These are phyloP conservation scores for Globisporangium cederbergense DNA, from an alignment of 352 stramenopile species.

Conservation along the genomic window DNA sequence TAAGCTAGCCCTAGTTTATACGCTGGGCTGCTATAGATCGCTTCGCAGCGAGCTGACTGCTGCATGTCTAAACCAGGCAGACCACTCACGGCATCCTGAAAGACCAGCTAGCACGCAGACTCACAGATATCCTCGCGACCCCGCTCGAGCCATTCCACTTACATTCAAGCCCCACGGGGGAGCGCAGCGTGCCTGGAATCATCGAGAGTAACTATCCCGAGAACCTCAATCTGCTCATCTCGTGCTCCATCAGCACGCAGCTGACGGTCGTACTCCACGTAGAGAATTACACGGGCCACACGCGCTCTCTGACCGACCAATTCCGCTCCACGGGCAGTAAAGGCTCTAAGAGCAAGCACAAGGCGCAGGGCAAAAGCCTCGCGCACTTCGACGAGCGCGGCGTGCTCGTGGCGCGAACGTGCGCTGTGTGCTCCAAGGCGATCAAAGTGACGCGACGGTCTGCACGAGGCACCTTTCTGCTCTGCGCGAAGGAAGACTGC, in stretches of 20 bases:
- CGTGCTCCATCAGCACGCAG: constrained; percentile 39
- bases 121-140: constrained; percentile 50
- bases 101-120: constrained; percentile 42
- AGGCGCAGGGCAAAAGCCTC: constrained; percentile 29
- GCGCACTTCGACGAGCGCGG: constrained; percentile 59
- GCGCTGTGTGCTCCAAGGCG: constrained; percentile 42
- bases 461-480: constrained; percentile 25
- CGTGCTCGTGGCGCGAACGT: constrained; percentile 43
- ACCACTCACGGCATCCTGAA: constrained; percentile 65
- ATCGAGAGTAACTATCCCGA: constrained; percentile 50
- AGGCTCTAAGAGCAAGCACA: constrained; percentile 7
- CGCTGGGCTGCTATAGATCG: not conserved
- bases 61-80: constrained; percentile 14
- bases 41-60: not conserved
- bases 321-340: constrained; percentile 25
- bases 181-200: constrained; percentile 39
- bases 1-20: not conserved
- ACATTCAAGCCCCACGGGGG: constrained; percentile 31
- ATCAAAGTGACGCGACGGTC: constrained; percentile 35
- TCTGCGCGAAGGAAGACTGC: constrained; percentile 48
- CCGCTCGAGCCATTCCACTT: constrained; percentile 51
- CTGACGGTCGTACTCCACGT: constrained; percentile 48
- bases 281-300: constrained; percentile 50
- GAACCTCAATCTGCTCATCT: constrained; percentile 58
- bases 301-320: constrained; percentile 40